Conservation (phyloP, 208 protist genomes). For the Trypanosoma lewisi region DNA sequence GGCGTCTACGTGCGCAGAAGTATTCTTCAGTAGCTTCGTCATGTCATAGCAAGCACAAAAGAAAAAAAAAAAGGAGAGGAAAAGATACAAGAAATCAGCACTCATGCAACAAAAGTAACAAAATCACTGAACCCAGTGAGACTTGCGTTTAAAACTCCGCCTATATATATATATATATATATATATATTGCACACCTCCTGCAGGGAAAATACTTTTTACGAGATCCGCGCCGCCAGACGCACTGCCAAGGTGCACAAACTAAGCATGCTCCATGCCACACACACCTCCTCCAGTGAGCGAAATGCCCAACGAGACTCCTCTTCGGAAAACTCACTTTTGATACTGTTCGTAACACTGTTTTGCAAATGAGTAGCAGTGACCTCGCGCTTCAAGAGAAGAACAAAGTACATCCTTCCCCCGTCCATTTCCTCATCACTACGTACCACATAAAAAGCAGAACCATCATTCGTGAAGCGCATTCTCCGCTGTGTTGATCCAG, state of each 20-base stretch:
- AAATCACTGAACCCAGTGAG: no score
- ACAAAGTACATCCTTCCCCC: conserved; percentile 72
- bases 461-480: conserved; percentile 39
- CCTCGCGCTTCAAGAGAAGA: conserved; percentile 41
- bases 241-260: conserved; percentile 57
- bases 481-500: conserved; percentile 27
- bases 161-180: no score
- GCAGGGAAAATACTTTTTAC: not conserved
- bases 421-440: conserved; percentile 57
- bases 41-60: not conserved
- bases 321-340: not conserved
- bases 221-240: conserved; percentile 32
- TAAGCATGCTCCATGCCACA: conserved; percentile 54
- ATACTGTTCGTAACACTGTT: not conserved
- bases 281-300: conserved; percentile 45
- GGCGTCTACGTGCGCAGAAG: not conserved
- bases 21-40: not conserved
- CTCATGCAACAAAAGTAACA: not conserved
- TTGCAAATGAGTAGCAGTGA: not conserved
- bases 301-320: conserved; percentile 47
- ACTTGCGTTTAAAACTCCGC: no score
- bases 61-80: not conserved
- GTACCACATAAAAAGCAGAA: conserved; percentile 55
- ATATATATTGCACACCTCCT: no score
- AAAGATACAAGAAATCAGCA: not conserved